Base-by-base conservation (phyloP, 345 rosid genomes). In the Eutrema yunnanense region DNA sequence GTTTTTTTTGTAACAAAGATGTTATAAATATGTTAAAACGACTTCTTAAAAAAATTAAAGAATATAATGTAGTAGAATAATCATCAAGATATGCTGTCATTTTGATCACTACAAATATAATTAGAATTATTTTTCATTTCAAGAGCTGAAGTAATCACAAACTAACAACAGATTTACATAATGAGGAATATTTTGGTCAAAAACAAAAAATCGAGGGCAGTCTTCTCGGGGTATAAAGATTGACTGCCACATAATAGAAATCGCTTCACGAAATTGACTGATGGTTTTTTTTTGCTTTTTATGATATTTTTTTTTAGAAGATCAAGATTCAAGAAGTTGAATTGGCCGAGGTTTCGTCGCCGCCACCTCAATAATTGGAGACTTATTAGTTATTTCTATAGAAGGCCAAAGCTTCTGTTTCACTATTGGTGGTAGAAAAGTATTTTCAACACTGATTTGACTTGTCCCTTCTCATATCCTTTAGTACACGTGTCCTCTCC, bases 341-440 rank as follows among this genome's bases (percentile, higher is more conserved):
- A 48, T 11, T 52, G 62, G 69, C 54, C 5, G 36, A 50, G 46
- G 10, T 42, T 62, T 43, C 42, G 29, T 62, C 38, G 56, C 44
- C 55, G 76, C 69, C 76, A 5, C 54, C 75, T 72, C 75, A 22
- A 62, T 62, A 52, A 72, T 19, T 72, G 49, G 58, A 26, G 66
- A 11, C 30, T 48, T 43, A 36, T 16, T 38, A 46, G 55, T 8
- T 32, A 47, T 1, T 58, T 37, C 16, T 29, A 55, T 22, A 56
- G n/a, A 54, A 55, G 2, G 58, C 49, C 49, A 48, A 47, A 58
- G 66, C 66, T 70, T 68, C 12, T 33, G 46, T 44, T 49, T 50
- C 75, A 16, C 43, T 36, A 10, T 61, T 71, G 51, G 42, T 62
- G 33, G 37, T 72, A 52, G 69, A 72, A 72, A 51, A 51, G 53